Base-by-base conservation (phyloP, 371 early-diverging fungal species). In the Mucor velutinosus region DNA sequence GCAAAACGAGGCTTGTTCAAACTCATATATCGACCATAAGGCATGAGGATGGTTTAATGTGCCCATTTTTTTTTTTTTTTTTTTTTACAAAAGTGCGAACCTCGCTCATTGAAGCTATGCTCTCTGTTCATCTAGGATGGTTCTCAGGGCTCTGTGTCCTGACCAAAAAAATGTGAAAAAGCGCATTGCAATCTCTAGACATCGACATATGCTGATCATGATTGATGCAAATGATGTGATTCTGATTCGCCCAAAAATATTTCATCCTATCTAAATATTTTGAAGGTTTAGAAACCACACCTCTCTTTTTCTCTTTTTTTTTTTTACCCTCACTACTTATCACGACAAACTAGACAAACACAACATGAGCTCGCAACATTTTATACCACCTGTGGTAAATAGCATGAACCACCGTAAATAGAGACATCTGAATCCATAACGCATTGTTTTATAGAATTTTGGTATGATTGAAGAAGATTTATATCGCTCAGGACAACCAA, bases 401-500 rank as follows among this genome's bases (percentile, higher is more conserved):
- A 49, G 30, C 19, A 30, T 53, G 25, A 25, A 60, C 39, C 60
- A 41, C 27, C 27, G 30, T n/a, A 53, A 14, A 5, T 11, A 25
- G 25, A 53, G 21, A 33, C 55, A 21, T 55, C 47, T 23, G 60
- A n/a, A 32, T 23, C 21, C 4, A 10, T 6, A 7, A 49, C 7
- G 5, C 23, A 17, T 7, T 7, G n/a, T 53, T 30, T 56, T n/a
- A 56, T n/a, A 95, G 94, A 97, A 98, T 80, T 97, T 93, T 84
- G 97, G 97, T 23, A 91, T 96, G 88, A 93, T 96, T 53, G 98
- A 98, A 78, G 97, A 97, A 74, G 93, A 96, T 73, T 86, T 97
- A 10, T 98, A 96, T 80, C 89, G 98, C 57, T 96, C 95, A 23
- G 99, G 98, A n/a, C 97, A 97, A 76, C 98, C 99, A 7, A 97